Percentiles rank a stretch among this genome's conserved stretches.
These are phyloP conservation scores for Alloteropsis semialata DNA, from an alignment of 176 grass and related monocot genomes.

Conservation along the genomic window DNA sequence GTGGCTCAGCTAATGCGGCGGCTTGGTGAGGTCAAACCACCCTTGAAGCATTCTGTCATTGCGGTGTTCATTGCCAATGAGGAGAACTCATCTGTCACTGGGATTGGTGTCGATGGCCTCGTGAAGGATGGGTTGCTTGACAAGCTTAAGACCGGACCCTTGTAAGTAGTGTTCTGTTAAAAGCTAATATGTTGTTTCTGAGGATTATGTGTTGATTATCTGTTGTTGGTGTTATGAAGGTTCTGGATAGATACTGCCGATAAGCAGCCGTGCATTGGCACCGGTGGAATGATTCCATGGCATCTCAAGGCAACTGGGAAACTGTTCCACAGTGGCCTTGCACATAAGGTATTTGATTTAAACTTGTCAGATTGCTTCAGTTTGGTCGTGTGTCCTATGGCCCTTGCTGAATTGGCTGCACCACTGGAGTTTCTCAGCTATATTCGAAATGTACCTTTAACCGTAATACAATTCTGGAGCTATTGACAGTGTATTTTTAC, in stretches of 20 bases:
- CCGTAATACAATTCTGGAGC: neutral
- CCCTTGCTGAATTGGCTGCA: neutral
- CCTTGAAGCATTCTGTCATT: slow-evolving; percentile 70
- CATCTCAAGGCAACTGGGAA: slow-evolving; percentile 87
- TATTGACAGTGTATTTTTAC: neutral
- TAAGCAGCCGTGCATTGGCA: slow-evolving; percentile 95
- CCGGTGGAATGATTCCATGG: slow-evolving; percentile 85
- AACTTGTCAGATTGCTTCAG: neutral
- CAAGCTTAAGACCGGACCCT: slow-evolving; percentile 72
- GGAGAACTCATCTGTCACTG: slow-evolving; percentile 78
- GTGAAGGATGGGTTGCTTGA: slow-evolving; percentile 83
- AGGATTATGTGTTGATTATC: slow-evolving; percentile 5
- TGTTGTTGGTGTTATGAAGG: slow-evolving; percentile 30
- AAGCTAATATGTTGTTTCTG: neutral
- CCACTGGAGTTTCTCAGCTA: neutral
- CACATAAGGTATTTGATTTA: slow-evolving; percentile 74
- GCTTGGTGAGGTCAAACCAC: slow-evolving; percentile 70
- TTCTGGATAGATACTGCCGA: slow-evolving; percentile 98
- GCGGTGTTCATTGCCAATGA: slow-evolving; percentile 95
- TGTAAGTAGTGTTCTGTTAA: slow-evolving; percentile 47
- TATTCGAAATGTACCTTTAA: neutral
- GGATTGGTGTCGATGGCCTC: slow-evolving; percentile 70
- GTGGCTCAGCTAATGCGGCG: slow-evolving; percentile 79
- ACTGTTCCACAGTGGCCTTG: slow-evolving; percentile 92
- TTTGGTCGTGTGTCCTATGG: neutral